Conservation (phyloP, 2,329 filamentous ascomycete genomes). For the Botrytis byssoidea region DNA sequence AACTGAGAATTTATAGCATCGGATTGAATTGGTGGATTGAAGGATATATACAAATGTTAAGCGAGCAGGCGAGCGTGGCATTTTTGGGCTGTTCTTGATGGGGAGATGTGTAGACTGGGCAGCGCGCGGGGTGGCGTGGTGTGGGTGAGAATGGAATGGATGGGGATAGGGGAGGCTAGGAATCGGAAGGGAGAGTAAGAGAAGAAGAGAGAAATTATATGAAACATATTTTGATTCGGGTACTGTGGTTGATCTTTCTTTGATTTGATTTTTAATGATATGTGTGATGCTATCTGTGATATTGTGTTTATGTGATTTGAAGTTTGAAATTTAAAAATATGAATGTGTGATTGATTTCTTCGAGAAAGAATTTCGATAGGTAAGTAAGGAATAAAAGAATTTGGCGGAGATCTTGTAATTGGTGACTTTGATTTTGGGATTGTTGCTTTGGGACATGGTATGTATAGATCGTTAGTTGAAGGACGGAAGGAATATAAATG, state of each 20-base stretch:
- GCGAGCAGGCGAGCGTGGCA: background rate
- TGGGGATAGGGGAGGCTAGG: background rate
- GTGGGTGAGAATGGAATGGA: background rate
- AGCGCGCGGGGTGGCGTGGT: background rate
- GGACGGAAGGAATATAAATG: background rate
- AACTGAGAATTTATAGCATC: conserved; percentile 15
- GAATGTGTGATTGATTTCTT: background rate
- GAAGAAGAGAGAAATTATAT: background rate
- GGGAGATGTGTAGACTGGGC: background rate
- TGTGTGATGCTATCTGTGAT: background rate
- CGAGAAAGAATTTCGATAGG: background rate
- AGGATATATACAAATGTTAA: background rate
- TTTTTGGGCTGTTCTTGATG: background rate
- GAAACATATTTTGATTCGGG: conserved; percentile 1
- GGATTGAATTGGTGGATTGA: background rate
- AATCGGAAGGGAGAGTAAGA: background rate
- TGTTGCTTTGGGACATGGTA: background rate
- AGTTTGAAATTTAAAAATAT: background rate
- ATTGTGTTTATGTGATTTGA: background rate
- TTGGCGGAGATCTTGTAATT: background rate
- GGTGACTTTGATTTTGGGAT: background rate
- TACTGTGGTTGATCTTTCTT: background rate
- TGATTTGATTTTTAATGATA: background rate
- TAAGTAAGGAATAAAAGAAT: background rate
- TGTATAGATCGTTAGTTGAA: background rate